Evolutionary conservation across 192 early-diverging fungal genomes (phyloP), one percentile per base, ranked within the genome.

Genomic region (Mortierella antarctica): DNA sequence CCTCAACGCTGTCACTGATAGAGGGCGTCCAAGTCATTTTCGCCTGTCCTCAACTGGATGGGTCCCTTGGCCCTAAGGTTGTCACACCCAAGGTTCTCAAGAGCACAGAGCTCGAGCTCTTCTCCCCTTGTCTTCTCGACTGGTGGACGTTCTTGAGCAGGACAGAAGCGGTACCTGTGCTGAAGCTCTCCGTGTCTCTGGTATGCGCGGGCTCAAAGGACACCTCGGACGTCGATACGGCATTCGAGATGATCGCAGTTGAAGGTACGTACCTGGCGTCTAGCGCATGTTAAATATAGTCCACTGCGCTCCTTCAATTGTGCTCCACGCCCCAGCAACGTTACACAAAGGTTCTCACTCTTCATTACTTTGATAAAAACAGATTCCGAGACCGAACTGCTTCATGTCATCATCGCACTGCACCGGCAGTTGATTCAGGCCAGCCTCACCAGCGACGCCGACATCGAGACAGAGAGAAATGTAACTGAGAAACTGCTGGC

Each of bases 331-430:
- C 17, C 6, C 31, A 7, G 57, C 48, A 45, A 46, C 23, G 23
- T 21, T 14, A 63, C 31, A 64, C 31, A 23, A 66, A 41, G 18
- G 20, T 66, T 47, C 40, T 41, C 53, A 55, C 21, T 54, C 21
- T 44, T 48, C 42, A 7, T 58, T 54, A 45, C n/a, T n/a, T 67
- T 31, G 23, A 17, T 15, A 50, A 39, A 48, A 45, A 13, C 41
- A 76, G 74, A 76, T 57, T 76, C 74, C 18, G 74, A 76, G 51
- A 57, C 31, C 7, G 77, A 80, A 17, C 53, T 80, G 21, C 52
- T 80, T 1, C 65, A 68, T 21, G 21, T 51, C 21, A 72, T 80
- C 41, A 41, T 72, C 7, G 52, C 21, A 18, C 65, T 80, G 9
- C 70, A 80, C 8, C 69, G 77, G 39, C 69, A 71, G 31, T 44